These are phyloP conservation scores for Mucor saturninus DNA, from an alignment of 371 early-diverging fungal species.

Conservation along the genomic window DNA sequence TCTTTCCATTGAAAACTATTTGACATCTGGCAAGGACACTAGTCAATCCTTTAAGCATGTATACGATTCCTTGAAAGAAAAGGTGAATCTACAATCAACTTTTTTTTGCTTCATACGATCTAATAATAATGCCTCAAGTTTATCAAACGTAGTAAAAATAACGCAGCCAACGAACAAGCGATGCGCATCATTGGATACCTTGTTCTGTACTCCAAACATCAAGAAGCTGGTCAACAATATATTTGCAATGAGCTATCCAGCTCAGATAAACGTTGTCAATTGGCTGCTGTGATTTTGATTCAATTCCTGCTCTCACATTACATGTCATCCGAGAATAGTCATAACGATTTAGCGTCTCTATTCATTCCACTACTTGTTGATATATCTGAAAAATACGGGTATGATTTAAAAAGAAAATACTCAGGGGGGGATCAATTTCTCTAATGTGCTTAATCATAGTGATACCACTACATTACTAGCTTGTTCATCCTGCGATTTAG, in stretches of 20 bases:
- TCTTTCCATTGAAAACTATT: slow-evolving; percentile 22
- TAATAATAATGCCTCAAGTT: background rate
- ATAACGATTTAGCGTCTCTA: background rate
- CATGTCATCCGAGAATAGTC: background rate
- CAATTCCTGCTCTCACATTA: slow-evolving; percentile 12
- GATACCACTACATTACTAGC: slow-evolving; percentile 13
- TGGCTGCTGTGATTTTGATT: slow-evolving; percentile 18
- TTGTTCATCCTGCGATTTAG: slow-evolving; percentile 17
- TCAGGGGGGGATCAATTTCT: too few species aligned
- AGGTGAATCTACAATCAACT: background rate
- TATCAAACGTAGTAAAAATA: slow-evolving; percentile 4
- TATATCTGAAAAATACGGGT: slow-evolving; percentile 6
- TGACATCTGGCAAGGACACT: background rate
- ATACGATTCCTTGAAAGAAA: slow-evolving; percentile 22
- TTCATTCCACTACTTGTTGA: slow-evolving; percentile 3
- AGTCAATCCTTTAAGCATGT: slow-evolving; percentile 10
- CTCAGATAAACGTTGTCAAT: slow-evolving; percentile 9
- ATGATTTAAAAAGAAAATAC: background rate
- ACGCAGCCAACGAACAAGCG: background rate
- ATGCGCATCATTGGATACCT: slow-evolving; percentile 24
- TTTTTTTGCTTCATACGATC: background rate
- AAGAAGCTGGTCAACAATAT: background rate
- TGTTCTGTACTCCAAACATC: slow-evolving; percentile 11
- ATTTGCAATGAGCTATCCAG: background rate
- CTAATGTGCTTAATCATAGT: background rate